Evolutionary conservation across 2,329 filamentous ascomycete genomes (phyloP).

Genomic region (Scortechinia acanthostroma): DNA sequence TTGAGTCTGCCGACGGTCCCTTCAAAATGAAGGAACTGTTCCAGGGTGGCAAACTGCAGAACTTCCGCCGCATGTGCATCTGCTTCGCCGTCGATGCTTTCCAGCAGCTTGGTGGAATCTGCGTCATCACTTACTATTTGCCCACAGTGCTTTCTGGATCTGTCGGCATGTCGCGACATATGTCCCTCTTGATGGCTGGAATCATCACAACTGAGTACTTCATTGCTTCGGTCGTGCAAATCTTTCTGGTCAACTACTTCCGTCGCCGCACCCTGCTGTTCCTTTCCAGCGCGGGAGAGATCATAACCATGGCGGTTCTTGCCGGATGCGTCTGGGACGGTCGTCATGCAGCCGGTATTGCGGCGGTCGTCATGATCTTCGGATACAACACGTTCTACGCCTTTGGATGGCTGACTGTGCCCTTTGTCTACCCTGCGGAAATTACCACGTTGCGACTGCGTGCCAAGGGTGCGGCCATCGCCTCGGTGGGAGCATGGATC

Average conservation of each 20-base stretch:
- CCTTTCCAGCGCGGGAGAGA: slow-evolving; percentile 13
- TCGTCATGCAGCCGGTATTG: neutral
- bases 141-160: neutral
- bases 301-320: slow-evolving; percentile 16
- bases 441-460: slow-evolving; percentile 30
- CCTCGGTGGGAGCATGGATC: slow-evolving; percentile 21
- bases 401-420: slow-evolving; percentile 22
- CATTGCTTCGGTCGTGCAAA: neutral
- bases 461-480: slow-evolving; percentile 24
- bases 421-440: slow-evolving; percentile 31
- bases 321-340: slow-evolving; percentile 16
- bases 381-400: slow-evolving; percentile 17
- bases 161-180: neutral
- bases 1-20: slow-evolving; percentile 4
- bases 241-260: slow-evolving; percentile 7
- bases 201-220: neutral
- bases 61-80: slow-evolving; percentile 12
- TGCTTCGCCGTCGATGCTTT: slow-evolving; percentile 13
- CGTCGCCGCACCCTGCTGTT: slow-evolving; percentile 19
- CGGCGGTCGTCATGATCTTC: neutral
- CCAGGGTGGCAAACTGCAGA: slow-evolving; percentile 9
- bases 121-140: neutral
- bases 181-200: neutral
- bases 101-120: slow-evolving; percentile 7
- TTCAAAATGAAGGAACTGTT: neutral